Evolutionary conservation across 106 monocot species (phyloP), one percentile per base, ranked within the genome.

Genomic region (Gastrodia elata): DNA sequence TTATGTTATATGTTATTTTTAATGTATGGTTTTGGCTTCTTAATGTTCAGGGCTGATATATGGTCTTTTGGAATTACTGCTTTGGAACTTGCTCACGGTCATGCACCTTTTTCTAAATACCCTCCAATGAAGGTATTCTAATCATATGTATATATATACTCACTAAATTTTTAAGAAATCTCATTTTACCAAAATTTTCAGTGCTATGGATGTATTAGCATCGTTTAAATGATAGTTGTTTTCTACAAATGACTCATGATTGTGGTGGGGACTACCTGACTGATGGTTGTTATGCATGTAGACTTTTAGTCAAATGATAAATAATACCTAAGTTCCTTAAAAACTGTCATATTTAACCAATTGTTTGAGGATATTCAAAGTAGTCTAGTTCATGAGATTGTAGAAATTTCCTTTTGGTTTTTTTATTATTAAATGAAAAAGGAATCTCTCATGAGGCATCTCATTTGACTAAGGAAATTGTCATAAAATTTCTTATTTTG

Each of bases 51-150:
- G 83, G 93, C 85, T 77, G 93, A 93, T 36, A 89, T 93, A 38
- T 93, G 93, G 93, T 93, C 93, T 42, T 83, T 93, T 87, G 93
- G 89, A 71, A 93, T 93, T 83, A 89, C 93, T 59, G 93, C 93
- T 40, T 77, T 93, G 43, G 93, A 93, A 64, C 74, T 93, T 43
- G 93, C 93, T 39, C 93, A 93, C 80, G 93, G 93, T 9, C 89
- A 93, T 76, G 92, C 92, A 68, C 92, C 92, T 13, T 93, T 93
- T 73, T 93, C 92, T 49, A 78, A 77, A 65, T 80, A 80, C 42
- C 85, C 88, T 37, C 85, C 88, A 52, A 83, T 88, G 82, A 88
- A 88, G 88, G 88, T 88, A 78, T 28, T 68, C 24, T 38, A 28
- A 34, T 39, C 18, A 42, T 34, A 32, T 61, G 25, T 61, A 13